Base-by-base conservation (phyloP, 805 yeast genomes). In the Candida maltosa region DNA sequence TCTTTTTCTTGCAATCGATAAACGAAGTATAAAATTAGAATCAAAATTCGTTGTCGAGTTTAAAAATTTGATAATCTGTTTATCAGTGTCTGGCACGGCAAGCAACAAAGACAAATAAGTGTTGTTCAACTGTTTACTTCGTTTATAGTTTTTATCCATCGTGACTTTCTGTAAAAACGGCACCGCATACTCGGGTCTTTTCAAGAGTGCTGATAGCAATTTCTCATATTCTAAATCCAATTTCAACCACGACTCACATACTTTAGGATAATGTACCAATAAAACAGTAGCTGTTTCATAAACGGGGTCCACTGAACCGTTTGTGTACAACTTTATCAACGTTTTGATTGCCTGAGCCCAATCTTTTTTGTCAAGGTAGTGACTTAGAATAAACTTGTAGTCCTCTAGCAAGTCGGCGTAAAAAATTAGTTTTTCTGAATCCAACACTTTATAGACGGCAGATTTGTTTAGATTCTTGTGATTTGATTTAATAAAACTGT, bases 221-320 rank as follows among this genome's bases (percentile, higher is more conserved):
- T 70, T 76, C 10, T 73, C 70, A 31, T 83, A 80, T 39, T 53
- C 56, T 12, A 28, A 12, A 15, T 34, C 28, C 16, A 80, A 54
- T 33, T 79, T 71, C 49, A 85, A 72, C 97, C 97, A 93, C 0
- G 85, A 69, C 34, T 81, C 83, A 2, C 86, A 77, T 9, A 69
- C 72, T 19, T 63, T 65, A 0, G 98, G 89, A 10, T 73, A 60
- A 46, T 85, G 84, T 2, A 78, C 65, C 34, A 93, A 54, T 25
- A 93, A 56, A 0, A 80, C 80, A 0, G 83, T 78, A 1, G 97
- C 71, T 40, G 80, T 78, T 41, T 75, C 73, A 59, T 87, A 86
- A 4, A 84, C 72, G 6, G 32, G 27, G 14, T 46, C 47, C 5
- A 51, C 44, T 10, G 38, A 35, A 16, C 43, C 44, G 1, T 38